These are phyloP conservation scores for Rhodomyrtus psidioides DNA, from an alignment of 441 rosid genomes.

Conservation along the genomic window DNA sequence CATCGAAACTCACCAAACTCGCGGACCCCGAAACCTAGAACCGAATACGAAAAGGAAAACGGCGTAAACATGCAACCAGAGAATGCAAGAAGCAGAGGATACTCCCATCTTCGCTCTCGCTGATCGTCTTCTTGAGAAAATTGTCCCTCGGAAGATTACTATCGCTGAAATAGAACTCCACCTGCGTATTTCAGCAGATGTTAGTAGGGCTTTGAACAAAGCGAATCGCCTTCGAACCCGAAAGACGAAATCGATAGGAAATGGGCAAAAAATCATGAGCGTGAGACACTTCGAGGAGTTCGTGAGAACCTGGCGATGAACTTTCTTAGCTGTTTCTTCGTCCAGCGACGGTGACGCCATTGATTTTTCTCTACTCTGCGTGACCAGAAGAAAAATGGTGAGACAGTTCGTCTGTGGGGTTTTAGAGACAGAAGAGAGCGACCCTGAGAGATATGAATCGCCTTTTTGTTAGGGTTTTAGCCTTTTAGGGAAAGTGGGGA, in stretches of 20 bases:
- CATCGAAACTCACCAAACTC: neutral
- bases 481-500: neutral
- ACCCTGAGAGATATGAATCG: neutral
- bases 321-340: slow-evolving; percentile 54
- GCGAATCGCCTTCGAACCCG: neutral
- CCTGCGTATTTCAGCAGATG: slow-evolving; percentile 24
- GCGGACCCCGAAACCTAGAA: neutral
- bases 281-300: neutral
- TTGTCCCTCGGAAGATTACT: slow-evolving; percentile 78
- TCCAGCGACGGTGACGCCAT: slow-evolving; percentile 65
- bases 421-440: neutral
- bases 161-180: slow-evolving; percentile 87
- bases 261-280: neutral
- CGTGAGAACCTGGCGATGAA: slow-evolving; percentile 67
- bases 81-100: slow-evolving; percentile 23
- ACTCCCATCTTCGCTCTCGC: slow-evolving; percentile 67
- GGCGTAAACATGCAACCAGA: neutral
- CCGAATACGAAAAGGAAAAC: neutral
- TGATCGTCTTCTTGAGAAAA: slow-evolving; percentile 51
- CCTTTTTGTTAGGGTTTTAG: slow-evolving; percentile 9
- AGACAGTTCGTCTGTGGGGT: neutral
- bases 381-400: neutral
- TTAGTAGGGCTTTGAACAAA: neutral
- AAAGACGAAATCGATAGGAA: neutral
- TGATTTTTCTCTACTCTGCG: neutral